Conservation (phyloP, 768 basidiomycete genomes). For the Boletus reticulatus region DNA sequence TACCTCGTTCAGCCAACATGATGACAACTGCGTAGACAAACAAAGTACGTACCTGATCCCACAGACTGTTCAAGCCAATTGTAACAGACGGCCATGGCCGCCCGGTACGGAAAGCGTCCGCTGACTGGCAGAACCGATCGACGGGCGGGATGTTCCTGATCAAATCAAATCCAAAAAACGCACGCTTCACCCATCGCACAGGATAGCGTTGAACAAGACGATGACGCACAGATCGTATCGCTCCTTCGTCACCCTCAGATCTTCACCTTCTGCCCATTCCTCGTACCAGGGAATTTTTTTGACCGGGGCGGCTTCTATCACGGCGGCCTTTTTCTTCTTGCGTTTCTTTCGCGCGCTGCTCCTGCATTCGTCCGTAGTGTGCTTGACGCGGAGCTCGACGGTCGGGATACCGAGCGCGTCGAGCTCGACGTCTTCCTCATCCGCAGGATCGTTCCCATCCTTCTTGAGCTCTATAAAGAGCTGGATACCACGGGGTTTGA, state of each 20-base stretch:
- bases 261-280: constrained; percentile 66
- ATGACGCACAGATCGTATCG: constrained; percentile 51
- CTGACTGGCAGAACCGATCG: constrained; percentile 60
- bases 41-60: constrained; percentile 56
- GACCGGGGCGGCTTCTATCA: constrained; percentile 12
- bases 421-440: constrained; percentile 50
- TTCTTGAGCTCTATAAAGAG: constrained; percentile 41
- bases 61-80: constrained; percentile 42
- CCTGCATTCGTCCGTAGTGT: constrained; percentile 55
- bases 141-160: constrained; percentile 42
- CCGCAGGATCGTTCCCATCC: constrained; percentile 28
- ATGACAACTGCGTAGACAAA: neutral
- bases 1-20: constrained; percentile 1
- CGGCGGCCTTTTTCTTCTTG: constrained; percentile 36
- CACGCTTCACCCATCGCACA: neutral
- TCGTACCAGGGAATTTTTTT: constrained; percentile 57
- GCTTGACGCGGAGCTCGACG: constrained; percentile 49
- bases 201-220: neutral
- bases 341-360: constrained; percentile 52
- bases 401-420: constrained; percentile 72
- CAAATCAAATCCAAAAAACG: neutral
- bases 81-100: constrained; percentile 38
- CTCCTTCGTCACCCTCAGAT: constrained; percentile 38
- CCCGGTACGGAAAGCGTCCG: constrained; percentile 50
- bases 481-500: constrained; percentile 57